phyloP scores from a whole-genome alignment of 352 stramenopile species.

The Phytophthora citrophthora region DNA sequence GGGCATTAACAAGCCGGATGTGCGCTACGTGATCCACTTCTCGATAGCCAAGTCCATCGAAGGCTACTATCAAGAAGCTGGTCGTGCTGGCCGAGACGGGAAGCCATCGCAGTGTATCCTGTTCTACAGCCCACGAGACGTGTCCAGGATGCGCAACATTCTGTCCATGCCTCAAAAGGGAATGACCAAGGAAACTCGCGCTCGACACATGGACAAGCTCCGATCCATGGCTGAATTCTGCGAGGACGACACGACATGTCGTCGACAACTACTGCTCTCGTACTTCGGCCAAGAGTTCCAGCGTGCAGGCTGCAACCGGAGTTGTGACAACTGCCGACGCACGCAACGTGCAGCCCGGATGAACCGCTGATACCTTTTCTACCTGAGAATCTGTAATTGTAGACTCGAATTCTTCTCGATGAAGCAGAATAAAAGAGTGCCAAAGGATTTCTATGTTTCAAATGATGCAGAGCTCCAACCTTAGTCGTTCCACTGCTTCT shows the following conservation, averaged over 20 bases:
- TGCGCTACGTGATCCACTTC: constrained; percentile 95
- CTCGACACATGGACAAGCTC: constrained; percentile 82
- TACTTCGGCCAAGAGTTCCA: constrained; percentile 85
- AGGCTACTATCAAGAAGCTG: constrained; percentile 98
- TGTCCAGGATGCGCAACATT: constrained; percentile 85
- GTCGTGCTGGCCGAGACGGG: constrained; percentile 96
- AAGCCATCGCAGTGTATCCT: constrained; percentile 91
- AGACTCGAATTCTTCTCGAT: neutral
- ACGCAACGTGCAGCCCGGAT: constrained; percentile 41
- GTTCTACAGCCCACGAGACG: constrained; percentile 89
- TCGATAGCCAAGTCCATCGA: constrained; percentile 94
- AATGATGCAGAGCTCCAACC: neutral
- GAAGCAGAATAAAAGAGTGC: too few relatives aligned
- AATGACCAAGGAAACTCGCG: constrained; percentile 74
- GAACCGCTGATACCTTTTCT: constrained; percentile 10
- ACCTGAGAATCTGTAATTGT: constrained; percentile 8
- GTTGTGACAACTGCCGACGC: constrained; percentile 73
- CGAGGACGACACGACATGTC: constrained; percentile 75
- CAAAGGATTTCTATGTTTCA: neutral
- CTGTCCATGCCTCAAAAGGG: constrained; percentile 81
- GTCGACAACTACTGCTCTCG: constrained; percentile 73
- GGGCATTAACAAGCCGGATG: constrained; percentile 96
- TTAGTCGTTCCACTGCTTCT: constrained; percentile 97
- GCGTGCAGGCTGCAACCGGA: constrained; percentile 61
- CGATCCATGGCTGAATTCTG: constrained; percentile 81